A percentile compares a stretch with the other conserved stretches of the same genome.
Evolutionary conservation across 1,139 yeast species (phyloP).

Genomic region (Diutina ranongensis): DNA sequence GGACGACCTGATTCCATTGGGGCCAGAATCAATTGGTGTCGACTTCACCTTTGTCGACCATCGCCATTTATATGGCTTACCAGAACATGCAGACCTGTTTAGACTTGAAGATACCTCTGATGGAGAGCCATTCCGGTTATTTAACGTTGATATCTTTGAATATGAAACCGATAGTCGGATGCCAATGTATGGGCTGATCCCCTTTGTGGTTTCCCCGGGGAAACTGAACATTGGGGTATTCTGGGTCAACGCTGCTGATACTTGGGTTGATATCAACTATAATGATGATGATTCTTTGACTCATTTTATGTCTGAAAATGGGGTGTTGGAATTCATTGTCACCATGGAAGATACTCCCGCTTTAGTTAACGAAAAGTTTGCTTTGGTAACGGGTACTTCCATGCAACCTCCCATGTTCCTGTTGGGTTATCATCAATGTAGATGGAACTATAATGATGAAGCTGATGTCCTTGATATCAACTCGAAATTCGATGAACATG

Average conservation of each 20-base stretch:
- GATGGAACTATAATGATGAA: constrained; percentile 94
- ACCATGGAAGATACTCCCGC: constrained; percentile 53
- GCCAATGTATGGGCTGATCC: constrained; percentile 95
- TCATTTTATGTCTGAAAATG: constrained; percentile 94
- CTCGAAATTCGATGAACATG: constrained; percentile 55
- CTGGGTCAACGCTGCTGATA: constrained; percentile 92
- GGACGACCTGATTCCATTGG: constrained; percentile 55
- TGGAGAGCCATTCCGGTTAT: constrained; percentile 68
- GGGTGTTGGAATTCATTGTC: constrained; percentile 65
- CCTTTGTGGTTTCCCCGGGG: constrained; percentile 60
- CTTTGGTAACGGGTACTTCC: constrained; percentile 64
- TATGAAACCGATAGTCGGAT: constrained; percentile 70
- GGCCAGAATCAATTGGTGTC: constrained; percentile 82
- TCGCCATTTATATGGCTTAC: constrained; percentile 73
- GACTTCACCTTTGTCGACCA: constrained; percentile 60
- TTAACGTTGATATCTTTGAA: constrained; percentile 89
- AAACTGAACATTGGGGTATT: constrained; percentile 56
- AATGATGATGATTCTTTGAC: constrained; percentile 25
- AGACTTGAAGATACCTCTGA: constrained; percentile 56
- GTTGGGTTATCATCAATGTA: constrained; percentile 87
- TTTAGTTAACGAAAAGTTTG: constrained; percentile 51
- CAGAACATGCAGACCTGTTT: constrained; percentile 85
- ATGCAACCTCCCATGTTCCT: constrained; percentile 71
- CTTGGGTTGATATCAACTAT: constrained; percentile 66
- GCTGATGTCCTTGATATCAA: constrained; percentile 67